Base-by-base conservation (phyloP, 805 yeast genomes). In the Cyberlindnera sargentensis region DNA sequence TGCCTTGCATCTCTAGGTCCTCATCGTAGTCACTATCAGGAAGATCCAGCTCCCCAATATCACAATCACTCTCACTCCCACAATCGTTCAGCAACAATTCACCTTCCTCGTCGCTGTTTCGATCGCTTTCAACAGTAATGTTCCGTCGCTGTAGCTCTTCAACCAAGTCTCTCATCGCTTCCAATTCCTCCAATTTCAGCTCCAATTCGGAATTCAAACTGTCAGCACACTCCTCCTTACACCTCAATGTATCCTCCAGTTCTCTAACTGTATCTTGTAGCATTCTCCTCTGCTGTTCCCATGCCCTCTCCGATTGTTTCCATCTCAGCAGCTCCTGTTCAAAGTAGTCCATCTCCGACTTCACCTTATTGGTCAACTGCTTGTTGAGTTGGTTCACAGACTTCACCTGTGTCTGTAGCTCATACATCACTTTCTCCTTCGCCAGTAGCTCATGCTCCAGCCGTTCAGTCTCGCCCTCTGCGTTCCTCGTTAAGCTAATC, bases 391-490 rank as follows among this genome's bases (percentile, higher is more conserved):
- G 51, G 3, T 38, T 39, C 9, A 51, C 30, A 7, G 48, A 32
- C 23, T 25, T 42, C 25, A 47, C 37, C 4, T 38, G 31, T 25
- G 15, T 40, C 36, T 49, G 50, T 5, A 41, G 41, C n/a, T 38
- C 34, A n/a, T 49, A 32, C 2, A 55, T 15, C 23, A 38, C 42
- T 37, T 51, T 50, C 37, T 63, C 66, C 40, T 60, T 64, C 8
- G 42, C 23, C 26, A 48, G 40, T 5, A 70, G 37, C 31, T 66
- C 72, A 32, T 49, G 37, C 40, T 66, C 69, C 9, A 65, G 48
- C 38, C 60, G 53, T 43, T 67, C 71, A 42, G 59, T 57, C 35
- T 67, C 71, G n/a, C 56, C 55, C 10, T 55, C 48, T 4, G 62
- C 48, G 24, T 58, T 57, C 38, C 63, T 62, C 20, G 58, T 57